Conservation (phyloP, 495 filamentous ascomycete genomes). For the Penicillium goetzii region DNA sequence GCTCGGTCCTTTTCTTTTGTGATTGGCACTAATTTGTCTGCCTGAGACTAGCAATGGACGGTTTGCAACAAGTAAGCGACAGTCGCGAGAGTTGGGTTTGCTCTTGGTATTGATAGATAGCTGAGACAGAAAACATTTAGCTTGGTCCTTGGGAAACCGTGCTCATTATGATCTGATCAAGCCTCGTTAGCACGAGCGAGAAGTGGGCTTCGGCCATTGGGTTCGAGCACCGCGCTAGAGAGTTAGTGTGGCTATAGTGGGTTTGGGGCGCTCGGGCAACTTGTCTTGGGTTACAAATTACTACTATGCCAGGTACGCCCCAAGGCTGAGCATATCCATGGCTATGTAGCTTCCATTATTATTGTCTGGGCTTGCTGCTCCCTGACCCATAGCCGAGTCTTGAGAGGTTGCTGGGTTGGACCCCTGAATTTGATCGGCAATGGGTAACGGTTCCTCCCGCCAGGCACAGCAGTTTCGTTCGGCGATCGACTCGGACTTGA, state of each 20-base stretch:
- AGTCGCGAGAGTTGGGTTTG: neutral
- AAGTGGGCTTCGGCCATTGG: neutral
- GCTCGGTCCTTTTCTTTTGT: neutral
- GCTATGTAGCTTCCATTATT: neutral
- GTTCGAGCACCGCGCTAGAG: neutral
- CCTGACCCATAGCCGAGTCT: neutral
- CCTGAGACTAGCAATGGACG: slow-evolving; percentile 4
- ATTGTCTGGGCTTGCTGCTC: neutral
- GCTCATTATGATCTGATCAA: slow-evolving; percentile 8
- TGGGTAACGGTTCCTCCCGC: neutral
- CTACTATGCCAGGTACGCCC: too few species aligned
- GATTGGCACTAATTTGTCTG: neutral
- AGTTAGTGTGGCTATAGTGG: neutral
- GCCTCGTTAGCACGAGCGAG: slow-evolving; percentile 3
- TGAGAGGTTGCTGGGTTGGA: neutral
- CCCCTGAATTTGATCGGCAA: neutral
- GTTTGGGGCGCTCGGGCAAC: neutral
- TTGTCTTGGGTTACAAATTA: neutral
- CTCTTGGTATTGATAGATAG: neutral
- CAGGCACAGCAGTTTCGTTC: neutral
- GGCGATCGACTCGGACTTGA: neutral
- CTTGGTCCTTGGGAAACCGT: neutral
- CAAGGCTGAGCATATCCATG: neutral
- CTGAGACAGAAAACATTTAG: neutral
- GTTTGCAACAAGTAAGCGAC: neutral